These are phyloP conservation scores for Dothistroma pini DNA, from an alignment of 2,329 filamentous ascomycete genomes.

Conservation along the genomic window DNA sequence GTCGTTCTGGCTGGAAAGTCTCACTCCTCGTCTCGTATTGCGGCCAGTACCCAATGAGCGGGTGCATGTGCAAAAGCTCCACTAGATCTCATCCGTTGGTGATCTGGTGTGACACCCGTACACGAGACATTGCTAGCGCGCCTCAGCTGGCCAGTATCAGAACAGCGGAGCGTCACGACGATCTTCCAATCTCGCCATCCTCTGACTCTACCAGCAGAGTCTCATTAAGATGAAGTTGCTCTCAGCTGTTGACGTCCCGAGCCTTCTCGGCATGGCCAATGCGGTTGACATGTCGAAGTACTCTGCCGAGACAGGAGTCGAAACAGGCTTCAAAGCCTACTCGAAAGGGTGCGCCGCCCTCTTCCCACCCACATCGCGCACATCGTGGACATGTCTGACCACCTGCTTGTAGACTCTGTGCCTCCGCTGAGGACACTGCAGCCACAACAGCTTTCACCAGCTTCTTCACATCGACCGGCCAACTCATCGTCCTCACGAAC, in stretches of 20 bases:
- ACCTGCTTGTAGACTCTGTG: constrained; percentile 6
- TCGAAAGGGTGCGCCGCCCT: constrained; percentile 8
- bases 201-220: not conserved
- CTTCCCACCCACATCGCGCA: not conserved
- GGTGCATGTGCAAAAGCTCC: too few species aligned
- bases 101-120: not conserved
- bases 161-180: not conserved
- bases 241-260: not conserved
- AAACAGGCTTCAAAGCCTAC: constrained; percentile 9
- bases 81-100: not conserved
- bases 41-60: not conserved
- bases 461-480: constrained; percentile 15
- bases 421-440: constrained; percentile 11
- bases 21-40: not conserved
- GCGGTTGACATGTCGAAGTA: constrained; percentile 11
- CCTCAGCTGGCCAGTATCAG: not conserved
- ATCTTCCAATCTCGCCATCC: not conserved
- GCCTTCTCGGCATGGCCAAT: constrained; percentile 7
- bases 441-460: constrained; percentile 14
- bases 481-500: constrained; percentile 12
- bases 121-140: not conserved
- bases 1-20: not conserved
- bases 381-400: not conserved
- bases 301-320: constrained; percentile 10
- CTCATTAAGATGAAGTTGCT: constrained; percentile 8